phyloP scores from a whole-genome alignment of 148 eudicot genomes.

The Nyssa sinensis region DNA sequence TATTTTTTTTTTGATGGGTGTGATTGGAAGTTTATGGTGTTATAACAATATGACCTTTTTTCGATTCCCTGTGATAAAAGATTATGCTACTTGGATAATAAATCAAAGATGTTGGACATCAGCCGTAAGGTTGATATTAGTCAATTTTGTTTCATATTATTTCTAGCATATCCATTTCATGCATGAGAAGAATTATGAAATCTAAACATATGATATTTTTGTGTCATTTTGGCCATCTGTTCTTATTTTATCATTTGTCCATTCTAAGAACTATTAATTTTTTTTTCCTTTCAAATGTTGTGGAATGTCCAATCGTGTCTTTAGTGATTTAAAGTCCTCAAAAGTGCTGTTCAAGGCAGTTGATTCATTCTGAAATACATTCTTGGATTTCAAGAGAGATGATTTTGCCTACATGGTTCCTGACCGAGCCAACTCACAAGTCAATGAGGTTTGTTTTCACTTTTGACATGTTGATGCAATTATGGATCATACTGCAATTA shows the following conservation, averaged over 20 bases:
- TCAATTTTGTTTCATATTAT: background rate
- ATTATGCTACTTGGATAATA: background rate
- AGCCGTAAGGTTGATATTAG: background rate
- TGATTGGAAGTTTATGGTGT: no score
- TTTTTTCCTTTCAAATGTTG: no score
- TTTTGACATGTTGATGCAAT: background rate
- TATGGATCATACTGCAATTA: background rate
- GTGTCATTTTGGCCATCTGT: no score
- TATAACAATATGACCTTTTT: no score
- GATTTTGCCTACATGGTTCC: no score
- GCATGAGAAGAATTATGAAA: background rate
- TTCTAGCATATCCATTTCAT: background rate
- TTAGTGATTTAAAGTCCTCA: no score
- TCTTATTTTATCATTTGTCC: no score
- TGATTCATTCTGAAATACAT: background rate
- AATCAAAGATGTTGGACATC: background rate
- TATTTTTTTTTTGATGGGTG: no score
- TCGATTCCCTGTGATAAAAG: no score
- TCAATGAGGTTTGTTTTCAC: constrained; percentile 6
- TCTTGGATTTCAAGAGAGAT: background rate
- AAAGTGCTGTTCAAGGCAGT: background rate
- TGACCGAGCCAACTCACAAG: background rate
- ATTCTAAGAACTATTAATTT: no score
- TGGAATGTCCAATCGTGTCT: background rate
- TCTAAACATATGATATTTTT: background rate